These are phyloP conservation scores for Tetradesmus lagerheimii DNA, from an alignment of 139 green algal species.

Conservation along the genomic window DNA sequence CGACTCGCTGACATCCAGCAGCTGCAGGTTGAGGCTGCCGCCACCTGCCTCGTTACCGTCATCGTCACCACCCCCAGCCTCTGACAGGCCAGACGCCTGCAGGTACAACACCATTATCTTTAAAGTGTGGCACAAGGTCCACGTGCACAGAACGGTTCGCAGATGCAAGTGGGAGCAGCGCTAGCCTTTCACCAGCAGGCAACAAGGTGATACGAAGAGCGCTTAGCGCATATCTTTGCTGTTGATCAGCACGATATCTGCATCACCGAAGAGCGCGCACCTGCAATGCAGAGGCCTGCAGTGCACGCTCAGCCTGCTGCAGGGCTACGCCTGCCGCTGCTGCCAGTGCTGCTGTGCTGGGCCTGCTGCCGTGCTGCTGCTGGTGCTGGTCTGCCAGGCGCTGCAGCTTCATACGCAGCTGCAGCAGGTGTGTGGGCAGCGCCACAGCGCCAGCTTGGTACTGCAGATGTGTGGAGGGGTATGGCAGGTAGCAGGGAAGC, in stretches of 20 bases:
- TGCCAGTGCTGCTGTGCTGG: constrained; percentile 12
- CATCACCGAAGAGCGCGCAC: no score
- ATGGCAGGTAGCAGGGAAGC: no score
- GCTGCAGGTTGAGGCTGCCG: not conserved
- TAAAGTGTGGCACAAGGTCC: no score
- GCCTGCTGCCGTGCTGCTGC: not conserved
- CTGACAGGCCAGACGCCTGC: constrained; percentile 11
- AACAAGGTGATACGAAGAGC: no score
- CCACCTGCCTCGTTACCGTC: not conserved
- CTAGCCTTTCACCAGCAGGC: no score
- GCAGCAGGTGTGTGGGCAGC: not conserved
- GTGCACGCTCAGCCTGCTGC: not conserved
- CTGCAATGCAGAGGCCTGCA: not conserved
- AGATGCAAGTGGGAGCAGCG: no score
- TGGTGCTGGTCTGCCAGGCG: not conserved
- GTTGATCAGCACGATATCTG: no score
- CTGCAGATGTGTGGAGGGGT: not conserved
- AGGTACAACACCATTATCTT: no score
- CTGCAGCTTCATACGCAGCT: constrained; percentile 2
- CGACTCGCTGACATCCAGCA: constrained; percentile 5
- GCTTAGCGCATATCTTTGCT: no score
- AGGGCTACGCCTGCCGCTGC: not conserved
- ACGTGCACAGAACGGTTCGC: no score
- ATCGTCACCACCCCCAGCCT: not conserved
- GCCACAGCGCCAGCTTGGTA: not conserved